Base-by-base conservation (phyloP, 805 yeast species). In the Wickerhamiella sorbophila region DNA sequence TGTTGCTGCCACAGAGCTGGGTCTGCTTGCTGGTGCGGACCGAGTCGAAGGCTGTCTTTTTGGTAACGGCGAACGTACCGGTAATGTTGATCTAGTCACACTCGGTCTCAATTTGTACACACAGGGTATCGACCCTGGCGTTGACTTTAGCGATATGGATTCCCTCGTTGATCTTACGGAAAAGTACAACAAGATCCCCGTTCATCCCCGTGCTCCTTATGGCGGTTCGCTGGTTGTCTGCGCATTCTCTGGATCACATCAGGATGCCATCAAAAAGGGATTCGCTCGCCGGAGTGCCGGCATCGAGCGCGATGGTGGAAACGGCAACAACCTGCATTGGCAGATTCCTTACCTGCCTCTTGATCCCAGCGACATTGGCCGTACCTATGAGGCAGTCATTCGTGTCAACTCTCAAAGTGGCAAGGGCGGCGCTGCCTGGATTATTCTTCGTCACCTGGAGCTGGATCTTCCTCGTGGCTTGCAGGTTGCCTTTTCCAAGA, bases 371-470 rank as follows among this genome's bases (percentile, higher is more conserved):
- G 93, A 83, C 58, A 77, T 82, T 52, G 93, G 93, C 40, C 74
- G 91, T 59, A 79, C 79, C n/a, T 83, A 83, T 63, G 94, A 83
- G 62, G 91, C 93, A n/a, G 81, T 83, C 43, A 82, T 82, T 52
- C 74, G 94, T 56, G 91, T 82, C 58, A 82, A 82, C 62, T 81
- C 91, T 10, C 93, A 82, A 63, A 74, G 83, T 20, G 94, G 94
- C 47, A 82, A 82, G 63, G 93, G 93, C 54, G 93, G 93, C 50
- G 80, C 88, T 9, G 83, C 93, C 4, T 82, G 93, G 91, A 78
- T 83, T 50, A 79, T 82, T 55, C 67, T 82, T 56, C 70, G 83
- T 49, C 71, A 73, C 50, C 69, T 83, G 59, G 88, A 79, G 53
- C 71, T 82, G 44, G 93, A 82, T 57, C 70, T 83, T 51, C 94